phyloP scores from a whole-genome alignment of 345 rosid genomes.

The Salix dunnii region DNA sequence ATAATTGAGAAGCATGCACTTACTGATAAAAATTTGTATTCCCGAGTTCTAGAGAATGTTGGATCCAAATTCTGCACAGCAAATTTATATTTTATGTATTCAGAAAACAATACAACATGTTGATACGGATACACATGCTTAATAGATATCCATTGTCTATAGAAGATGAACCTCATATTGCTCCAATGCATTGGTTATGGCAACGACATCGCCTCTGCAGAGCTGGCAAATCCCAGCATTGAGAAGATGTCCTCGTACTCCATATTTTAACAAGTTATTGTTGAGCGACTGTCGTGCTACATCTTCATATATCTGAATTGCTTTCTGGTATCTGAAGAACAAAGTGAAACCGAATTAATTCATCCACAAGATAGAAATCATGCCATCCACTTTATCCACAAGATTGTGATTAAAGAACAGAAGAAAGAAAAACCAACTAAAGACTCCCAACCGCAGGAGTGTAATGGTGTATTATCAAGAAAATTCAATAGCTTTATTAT shows the following conservation, averaged over 20 bases:
- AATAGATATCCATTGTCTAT: too few species aligned
- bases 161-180: constrained; percentile 15
- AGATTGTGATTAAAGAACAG: background rate
- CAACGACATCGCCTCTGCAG: constrained; percentile 20
- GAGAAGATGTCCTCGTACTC: constrained; percentile 27
- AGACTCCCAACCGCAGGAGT: too few species aligned
- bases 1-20: background rate
- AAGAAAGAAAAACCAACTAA: background rate
- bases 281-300: constrained; percentile 18
- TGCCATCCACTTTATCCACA: background rate
- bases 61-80: constrained; percentile 26
- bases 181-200: constrained; percentile 25
- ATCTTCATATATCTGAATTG: constrained; percentile 24
- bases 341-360: constrained; percentile 1
- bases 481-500: background rate
- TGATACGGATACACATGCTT: background rate
- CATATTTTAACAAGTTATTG: constrained; percentile 24
- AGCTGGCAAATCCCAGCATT: constrained; percentile 33
- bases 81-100: background rate
- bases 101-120: background rate
- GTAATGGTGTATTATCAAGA: background rate
- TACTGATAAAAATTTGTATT: constrained; percentile 24
- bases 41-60: constrained; percentile 21
- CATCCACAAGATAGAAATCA: background rate
- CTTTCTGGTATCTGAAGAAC: constrained; percentile 20